Evolutionary conservation across 1,284 basidiomycete species (phyloP).

Genomic region (Cryptococcus sp.): DNA sequence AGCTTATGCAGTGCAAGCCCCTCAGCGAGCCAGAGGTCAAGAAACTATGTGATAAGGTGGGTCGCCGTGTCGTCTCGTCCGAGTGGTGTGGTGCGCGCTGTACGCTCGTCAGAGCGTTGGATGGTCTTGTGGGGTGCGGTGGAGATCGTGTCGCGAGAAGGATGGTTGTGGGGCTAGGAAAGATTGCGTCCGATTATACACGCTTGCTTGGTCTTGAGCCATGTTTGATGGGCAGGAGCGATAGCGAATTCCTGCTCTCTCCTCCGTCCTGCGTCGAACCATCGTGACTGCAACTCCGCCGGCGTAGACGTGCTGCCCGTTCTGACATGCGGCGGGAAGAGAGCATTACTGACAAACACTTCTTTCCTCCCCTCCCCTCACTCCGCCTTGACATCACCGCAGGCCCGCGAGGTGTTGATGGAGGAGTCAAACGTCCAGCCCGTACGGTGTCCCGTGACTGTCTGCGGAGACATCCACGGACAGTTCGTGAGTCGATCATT

Average conservation of each 20-base stretch:
- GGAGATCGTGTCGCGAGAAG: not conserved
- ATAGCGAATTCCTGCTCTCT: too few relatives aligned
- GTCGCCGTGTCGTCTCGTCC: slow-evolving; percentile 37
- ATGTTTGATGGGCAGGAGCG: too few relatives aligned
- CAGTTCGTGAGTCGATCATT: slow-evolving; percentile 82
- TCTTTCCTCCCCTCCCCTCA: not conserved
- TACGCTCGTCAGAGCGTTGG: not conserved
- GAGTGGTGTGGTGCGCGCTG: not conserved
- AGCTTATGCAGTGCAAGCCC: slow-evolving; percentile 97
- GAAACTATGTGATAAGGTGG: slow-evolving; percentile 96
- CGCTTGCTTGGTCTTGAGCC: too few relatives aligned
- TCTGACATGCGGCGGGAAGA: too few relatives aligned
- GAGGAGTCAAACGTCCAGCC: slow-evolving; percentile 98
- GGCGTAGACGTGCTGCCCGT: too few relatives aligned
- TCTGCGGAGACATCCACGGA: slow-evolving; percentile 97
- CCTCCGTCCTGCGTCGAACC: too few relatives aligned
- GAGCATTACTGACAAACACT: not conserved
- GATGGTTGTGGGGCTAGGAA: too few relatives aligned
- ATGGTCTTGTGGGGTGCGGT: not conserved
- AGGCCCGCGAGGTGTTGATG: slow-evolving; percentile 97
- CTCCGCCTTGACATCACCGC: slow-evolving; percentile 11
- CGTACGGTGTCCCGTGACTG: slow-evolving; percentile 94
- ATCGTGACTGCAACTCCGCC: too few relatives aligned
- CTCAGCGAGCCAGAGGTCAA: slow-evolving; percentile 95
- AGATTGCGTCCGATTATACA: too few relatives aligned